These are phyloP conservation scores for Camelina neglecta DNA, from an alignment of 345 rosid genomes.

Conservation along the genomic window DNA sequence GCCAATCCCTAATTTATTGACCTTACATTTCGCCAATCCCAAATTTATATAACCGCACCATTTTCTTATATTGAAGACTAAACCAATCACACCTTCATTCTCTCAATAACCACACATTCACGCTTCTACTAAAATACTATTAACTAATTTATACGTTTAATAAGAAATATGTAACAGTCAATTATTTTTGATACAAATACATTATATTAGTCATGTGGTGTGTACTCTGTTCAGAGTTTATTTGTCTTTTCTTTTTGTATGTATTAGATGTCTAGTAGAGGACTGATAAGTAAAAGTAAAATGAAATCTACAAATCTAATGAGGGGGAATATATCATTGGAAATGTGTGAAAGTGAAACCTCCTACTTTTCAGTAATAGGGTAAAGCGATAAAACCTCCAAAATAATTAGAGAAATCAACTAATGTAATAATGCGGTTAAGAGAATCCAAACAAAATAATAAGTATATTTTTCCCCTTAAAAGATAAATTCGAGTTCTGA, in stretches of 20 bases:
- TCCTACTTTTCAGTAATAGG: constrained; percentile 2
- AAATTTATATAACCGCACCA: not conserved
- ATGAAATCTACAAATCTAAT: not conserved
- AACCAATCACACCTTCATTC: not conserved
- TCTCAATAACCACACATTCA: not conserved
- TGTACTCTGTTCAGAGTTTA: not conserved
- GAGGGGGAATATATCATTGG: not conserved
- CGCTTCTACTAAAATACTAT: not conserved
- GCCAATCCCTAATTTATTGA: not conserved
- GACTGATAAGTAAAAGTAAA: not conserved
- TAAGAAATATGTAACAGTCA: too few relatives aligned
- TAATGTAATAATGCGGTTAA: not conserved
- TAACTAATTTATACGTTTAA: too few relatives aligned
- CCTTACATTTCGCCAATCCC: not conserved
- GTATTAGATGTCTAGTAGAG: not conserved
- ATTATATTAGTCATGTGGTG: not conserved
- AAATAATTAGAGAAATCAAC: not conserved
- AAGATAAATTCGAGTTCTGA: not conserved
- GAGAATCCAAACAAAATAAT: not conserved
- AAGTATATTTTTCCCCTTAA: not conserved
- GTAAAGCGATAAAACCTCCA: not conserved
- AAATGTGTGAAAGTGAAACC: not conserved
- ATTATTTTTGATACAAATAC: not conserved
- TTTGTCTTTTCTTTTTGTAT: not conserved
- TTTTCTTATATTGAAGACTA: not conserved